These are phyloP conservation scores for Trypanosoma scelopori DNA, from an alignment of 208 protist species.

Conservation along the genomic window DNA sequence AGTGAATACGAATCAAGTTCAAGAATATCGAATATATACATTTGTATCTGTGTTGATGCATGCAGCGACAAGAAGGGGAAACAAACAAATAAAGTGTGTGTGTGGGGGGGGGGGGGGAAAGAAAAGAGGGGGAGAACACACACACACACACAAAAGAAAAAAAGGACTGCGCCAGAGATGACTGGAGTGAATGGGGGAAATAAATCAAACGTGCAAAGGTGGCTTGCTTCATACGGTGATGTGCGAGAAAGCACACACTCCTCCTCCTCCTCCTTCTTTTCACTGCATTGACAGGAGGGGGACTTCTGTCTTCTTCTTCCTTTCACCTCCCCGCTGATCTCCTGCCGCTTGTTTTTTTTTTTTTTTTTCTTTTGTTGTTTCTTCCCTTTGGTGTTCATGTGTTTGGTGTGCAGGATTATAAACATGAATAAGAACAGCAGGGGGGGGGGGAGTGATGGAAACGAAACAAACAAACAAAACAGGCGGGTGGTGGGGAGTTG, in stretches of 20 bases:
- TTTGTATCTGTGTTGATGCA: background rate
- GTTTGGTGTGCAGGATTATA: background rate
- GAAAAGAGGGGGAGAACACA: background rate
- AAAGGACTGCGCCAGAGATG: background rate
- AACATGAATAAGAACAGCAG: too few relatives aligned
- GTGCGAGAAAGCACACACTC: too few relatives aligned
- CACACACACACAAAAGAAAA: too few relatives aligned
- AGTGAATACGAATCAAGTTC: background rate
- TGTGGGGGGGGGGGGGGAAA: background rate
- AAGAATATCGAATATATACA: conserved; percentile 11
- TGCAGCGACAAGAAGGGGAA: conserved; percentile 4
- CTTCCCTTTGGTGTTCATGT: background rate
- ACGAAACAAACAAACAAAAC: conserved; percentile 2
- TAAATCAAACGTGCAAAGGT: background rate
- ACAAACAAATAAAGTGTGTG: conserved; percentile 2
- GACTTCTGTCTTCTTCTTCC: background rate
- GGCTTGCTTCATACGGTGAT: too few relatives aligned
- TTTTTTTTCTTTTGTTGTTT: too few relatives aligned
- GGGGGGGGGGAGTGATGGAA: background rate
- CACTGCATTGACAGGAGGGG: too few relatives aligned
- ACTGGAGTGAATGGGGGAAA: background rate
- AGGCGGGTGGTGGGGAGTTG: background rate
- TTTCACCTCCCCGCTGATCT: background rate
- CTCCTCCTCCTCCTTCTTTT: too few relatives aligned
- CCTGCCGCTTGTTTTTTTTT: too few relatives aligned